These are phyloP conservation scores for Monosporascus sp. DNA, from an alignment of 2,329 filamentous ascomycete species.

Conservation along the genomic window DNA sequence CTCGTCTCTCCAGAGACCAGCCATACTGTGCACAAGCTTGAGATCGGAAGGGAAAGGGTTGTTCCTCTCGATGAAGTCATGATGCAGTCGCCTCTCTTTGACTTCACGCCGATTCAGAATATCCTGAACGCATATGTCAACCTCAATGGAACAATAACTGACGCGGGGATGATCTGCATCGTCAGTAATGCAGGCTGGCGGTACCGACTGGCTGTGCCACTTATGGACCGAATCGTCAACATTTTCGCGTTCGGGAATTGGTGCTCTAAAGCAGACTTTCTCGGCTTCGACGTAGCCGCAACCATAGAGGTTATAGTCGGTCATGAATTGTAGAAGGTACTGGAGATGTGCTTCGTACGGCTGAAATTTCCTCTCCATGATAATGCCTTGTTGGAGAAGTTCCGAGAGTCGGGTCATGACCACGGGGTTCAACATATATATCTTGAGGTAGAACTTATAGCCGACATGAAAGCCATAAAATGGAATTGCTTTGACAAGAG, in stretches of 20 bases:
- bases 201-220: slow-evolving; percentile 76
- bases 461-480: slow-evolving; percentile 97
- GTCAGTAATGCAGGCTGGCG: slow-evolving; percentile 52
- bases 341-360: slow-evolving; percentile 93
- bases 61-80: slow-evolving; percentile 74
- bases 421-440: slow-evolving; percentile 85
- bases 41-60: slow-evolving; percentile 59
- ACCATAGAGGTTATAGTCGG: slow-evolving; percentile 94
- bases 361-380: slow-evolving; percentile 79
- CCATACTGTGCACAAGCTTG: slow-evolving; percentile 91
- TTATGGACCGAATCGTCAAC: slow-evolving; percentile 55
- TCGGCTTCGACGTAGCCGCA: slow-evolving; percentile 77
- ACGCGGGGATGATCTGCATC: slow-evolving; percentile 63
- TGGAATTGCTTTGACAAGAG: slow-evolving; percentile 84
- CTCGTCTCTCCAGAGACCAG: slow-evolving; percentile 87
- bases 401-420: slow-evolving; percentile 86
- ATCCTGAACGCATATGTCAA: slow-evolving; percentile 83
- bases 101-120: slow-evolving; percentile 79
- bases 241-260: slow-evolving; percentile 65
- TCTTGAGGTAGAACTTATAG: slow-evolving; percentile 85
- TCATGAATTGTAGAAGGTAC: slow-evolving; percentile 95
- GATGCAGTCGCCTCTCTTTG: slow-evolving; percentile 71
- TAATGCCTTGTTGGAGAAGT: slow-evolving; percentile 78
- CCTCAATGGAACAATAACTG: slow-evolving; percentile 84
- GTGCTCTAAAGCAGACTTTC: slow-evolving; percentile 67